Conservation (phyloP, 495 filamentous ascomycete species). For the Darksidea phi region DNA sequence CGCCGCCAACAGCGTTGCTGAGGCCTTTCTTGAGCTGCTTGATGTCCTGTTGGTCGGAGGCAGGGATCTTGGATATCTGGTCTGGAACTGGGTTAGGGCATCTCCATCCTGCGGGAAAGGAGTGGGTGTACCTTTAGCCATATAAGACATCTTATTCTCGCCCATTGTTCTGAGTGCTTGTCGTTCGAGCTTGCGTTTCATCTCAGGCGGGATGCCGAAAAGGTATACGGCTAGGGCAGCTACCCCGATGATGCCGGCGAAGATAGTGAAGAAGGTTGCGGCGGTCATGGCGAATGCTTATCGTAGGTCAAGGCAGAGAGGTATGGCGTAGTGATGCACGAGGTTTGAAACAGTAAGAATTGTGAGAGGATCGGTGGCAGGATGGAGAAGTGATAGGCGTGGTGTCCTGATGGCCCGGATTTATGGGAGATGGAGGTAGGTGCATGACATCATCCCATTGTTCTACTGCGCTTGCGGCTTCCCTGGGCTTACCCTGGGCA, state of each 20-base stretch:
- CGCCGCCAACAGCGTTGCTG: constrained; percentile 39
- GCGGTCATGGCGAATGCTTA: constrained; percentile 23
- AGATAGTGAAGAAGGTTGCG: constrained; percentile 27
- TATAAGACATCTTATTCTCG: constrained; percentile 51
- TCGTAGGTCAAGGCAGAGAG: neutral
- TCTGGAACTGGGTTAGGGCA: constrained; percentile 27
- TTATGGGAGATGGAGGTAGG: neutral
- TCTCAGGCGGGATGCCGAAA: constrained; percentile 45
- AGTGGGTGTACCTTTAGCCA: constrained; percentile 38
- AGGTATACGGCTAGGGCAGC: constrained; percentile 33
- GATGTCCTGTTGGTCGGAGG: constrained; percentile 43
- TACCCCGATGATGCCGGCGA: constrained; percentile 32
- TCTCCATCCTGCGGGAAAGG: neutral
- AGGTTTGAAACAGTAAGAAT: constrained; percentile 1
- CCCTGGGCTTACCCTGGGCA: neutral
- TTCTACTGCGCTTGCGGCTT: neutral
- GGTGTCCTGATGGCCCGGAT: neutral
- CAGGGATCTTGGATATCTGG: constrained; percentile 43
- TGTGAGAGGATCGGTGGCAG: neutral
- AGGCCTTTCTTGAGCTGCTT: constrained; percentile 43
- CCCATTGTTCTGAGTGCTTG: constrained; percentile 53
- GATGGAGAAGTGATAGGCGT: neutral
- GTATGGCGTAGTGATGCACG: neutral
- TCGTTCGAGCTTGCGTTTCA: constrained; percentile 48
- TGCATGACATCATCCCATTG: neutral